These are phyloP conservation scores for Ascochyta rabiei DNA, from an alignment of 2,329 filamentous ascomycete genomes.

Conservation along the genomic window DNA sequence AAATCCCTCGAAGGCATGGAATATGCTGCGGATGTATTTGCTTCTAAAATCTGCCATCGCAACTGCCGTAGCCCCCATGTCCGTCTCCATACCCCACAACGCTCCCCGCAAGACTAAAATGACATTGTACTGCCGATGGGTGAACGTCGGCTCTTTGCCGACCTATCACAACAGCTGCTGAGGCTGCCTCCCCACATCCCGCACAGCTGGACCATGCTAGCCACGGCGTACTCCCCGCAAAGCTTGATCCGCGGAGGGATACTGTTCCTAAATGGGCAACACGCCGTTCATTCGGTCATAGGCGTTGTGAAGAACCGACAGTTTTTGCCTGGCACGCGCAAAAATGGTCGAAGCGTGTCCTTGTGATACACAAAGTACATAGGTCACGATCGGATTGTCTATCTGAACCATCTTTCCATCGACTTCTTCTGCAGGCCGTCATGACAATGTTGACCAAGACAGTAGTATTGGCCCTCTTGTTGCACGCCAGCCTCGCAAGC, in stretches of 20 bases:
- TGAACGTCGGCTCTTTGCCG: conserved; percentile 6
- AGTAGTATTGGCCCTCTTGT: conserved; percentile 16
- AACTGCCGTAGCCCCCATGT: conserved; percentile 13
- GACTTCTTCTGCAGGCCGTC: conserved; percentile 45
- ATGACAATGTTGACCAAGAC: conserved; percentile 24
- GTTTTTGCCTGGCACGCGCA: not conserved
- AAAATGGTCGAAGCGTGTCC: not conserved
- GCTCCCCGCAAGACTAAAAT: conserved; percentile 1
- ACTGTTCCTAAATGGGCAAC: conserved; percentile 1
- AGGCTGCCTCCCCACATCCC: conserved; percentile 1
- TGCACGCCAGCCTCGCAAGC: conserved; percentile 22
- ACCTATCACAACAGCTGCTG: conserved; percentile 3
- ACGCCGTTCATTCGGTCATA: conserved; percentile 1
- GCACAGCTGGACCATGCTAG: conserved; percentile 3
- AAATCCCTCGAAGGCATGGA: not conserved
- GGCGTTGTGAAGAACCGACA: conserved; percentile 7
- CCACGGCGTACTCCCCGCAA: conserved; percentile 4
- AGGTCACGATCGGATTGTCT: not conserved
- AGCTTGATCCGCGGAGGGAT: conserved; percentile 4
- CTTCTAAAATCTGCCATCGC: conserved; percentile 1
- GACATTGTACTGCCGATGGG: conserved; percentile 6
- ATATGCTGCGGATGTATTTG: not conserved
- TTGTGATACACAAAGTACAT: not conserved
- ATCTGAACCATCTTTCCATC: not conserved
- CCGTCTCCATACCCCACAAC: conserved; percentile 1